Evolutionary conservation across 371 early-diverging fungal genomes (phyloP).

Genomic region (Actinomortierella ambigua): DNA sequence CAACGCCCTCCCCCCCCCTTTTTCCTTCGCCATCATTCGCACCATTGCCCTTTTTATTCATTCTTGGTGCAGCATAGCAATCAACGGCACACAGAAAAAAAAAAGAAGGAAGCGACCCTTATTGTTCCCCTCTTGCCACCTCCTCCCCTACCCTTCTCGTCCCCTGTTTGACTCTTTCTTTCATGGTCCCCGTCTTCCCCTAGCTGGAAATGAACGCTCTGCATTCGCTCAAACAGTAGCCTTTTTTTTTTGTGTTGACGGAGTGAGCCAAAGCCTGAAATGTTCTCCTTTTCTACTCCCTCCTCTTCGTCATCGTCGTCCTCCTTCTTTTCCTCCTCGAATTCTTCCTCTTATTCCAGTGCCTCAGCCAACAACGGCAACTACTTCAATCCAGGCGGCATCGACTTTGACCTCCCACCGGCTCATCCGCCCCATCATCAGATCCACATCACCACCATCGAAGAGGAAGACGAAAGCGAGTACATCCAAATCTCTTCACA

Average conservation of each 20-base stretch:
- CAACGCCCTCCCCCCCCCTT: too few relatives aligned
- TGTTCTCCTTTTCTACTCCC: conserved; percentile 18
- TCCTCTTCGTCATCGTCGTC: conserved; percentile 6
- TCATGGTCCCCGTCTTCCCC: neutral
- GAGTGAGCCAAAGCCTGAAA: conserved; percentile 3
- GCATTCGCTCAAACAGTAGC: neutral
- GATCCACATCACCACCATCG: conserved; percentile 30
- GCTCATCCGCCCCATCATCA: conserved; percentile 7
- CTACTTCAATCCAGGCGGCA: conserved; percentile 33
- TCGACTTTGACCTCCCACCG: conserved; percentile 43
- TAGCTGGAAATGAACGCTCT: neutral
- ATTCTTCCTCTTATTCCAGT: conserved; percentile 16
- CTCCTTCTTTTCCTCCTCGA: conserved; percentile 13
- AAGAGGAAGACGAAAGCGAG: conserved; percentile 30
- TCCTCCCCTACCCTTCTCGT: neutral
- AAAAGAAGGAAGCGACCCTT: too few relatives aligned
- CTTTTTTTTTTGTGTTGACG: neutral
- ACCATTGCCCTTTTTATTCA: too few relatives aligned
- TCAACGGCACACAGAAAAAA: too few relatives aligned
- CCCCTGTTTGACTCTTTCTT: neutral
- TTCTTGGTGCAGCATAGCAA: too few relatives aligned
- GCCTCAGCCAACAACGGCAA: too few relatives aligned
- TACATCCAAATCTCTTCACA: conserved; percentile 27
- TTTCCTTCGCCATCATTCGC: too few relatives aligned
- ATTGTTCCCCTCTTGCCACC: neutral